Base-by-base conservation (phyloP, 805 yeast genomes). In the Nadsonia fulvescens region DNA sequence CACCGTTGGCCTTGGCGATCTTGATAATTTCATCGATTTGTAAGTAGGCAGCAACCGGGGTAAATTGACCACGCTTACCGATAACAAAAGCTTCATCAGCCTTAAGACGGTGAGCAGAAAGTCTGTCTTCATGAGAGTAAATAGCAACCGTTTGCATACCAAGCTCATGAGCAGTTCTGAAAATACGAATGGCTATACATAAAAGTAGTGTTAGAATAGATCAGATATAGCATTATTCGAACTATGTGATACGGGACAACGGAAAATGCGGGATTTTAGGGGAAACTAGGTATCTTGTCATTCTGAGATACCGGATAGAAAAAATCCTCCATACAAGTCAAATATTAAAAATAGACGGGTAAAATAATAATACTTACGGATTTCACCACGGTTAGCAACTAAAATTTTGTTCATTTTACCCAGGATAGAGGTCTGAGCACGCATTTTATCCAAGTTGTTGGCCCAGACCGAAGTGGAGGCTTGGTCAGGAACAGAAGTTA, bases 111-210 rank as follows among this genome's bases (percentile, higher is more conserved):
- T 89, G 96, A 83, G 82, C 79, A 8, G 93, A 75, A 43, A 86
- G 61, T 35, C 93, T 62, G 52, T 86, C 98, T 55, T 89, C 95
- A 49, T 86, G 92, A 18, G 95, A 82, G 53, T 82, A 86, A 46
- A 86, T 75, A 23, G 96, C 98, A 21, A 89, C 94, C 0, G 98
- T 83, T 46, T 78, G 82, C 93, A 89, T 79, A 12, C 93, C 76
- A 45, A 86, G 62, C 54, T 86, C 98, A 56, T 89, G 98, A 34
- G 98, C 98, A 18, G 95, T 74, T 56, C 98, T 69, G 56, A 86
- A 86, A 49, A 86, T 83, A 35, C 25, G 32, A 9, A 20, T 19
- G 34, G 29, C 10, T 8, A 25, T 8, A 5, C 15, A 25, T 8
- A 21, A 14, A 25, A 25, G 12, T 7, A 9, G 8, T 8, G 8